A percentile compares a stretch with the other conserved stretches of the same genome.
These are phyloP conservation scores for Rhodofomes roseus DNA, from an alignment of 1,284 basidiomycete genomes.

Conservation along the genomic window DNA sequence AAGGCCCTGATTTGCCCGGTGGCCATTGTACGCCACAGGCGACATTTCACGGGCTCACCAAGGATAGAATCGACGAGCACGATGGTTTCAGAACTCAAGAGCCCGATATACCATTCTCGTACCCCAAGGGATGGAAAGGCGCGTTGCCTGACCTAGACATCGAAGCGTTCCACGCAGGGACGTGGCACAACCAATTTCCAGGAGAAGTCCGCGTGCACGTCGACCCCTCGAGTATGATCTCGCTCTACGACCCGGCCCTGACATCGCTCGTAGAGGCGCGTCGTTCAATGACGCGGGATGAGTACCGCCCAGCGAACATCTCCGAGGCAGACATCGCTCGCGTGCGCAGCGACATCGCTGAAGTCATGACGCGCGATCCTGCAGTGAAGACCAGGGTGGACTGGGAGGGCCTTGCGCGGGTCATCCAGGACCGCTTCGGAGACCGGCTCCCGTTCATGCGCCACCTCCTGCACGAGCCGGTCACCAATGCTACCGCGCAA, in stretches of 20 bases:
- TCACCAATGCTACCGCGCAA: not conserved
- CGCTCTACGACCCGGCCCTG: not conserved
- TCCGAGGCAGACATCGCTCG: not conserved
- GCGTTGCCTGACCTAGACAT: not conserved
- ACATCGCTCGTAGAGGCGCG: not conserved
- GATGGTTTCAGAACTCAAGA: too few relatives aligned
- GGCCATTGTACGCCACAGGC: too few relatives aligned
- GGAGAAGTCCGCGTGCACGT: not conserved
- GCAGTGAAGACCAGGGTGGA: not conserved
- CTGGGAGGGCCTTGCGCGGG: not conserved
- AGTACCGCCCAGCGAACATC: not conserved
- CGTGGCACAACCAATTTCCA: not conserved
- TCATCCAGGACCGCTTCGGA: not conserved
- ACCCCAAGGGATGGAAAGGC: not conserved
- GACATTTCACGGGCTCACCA: too few relatives aligned
- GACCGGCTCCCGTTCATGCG: not conserved
- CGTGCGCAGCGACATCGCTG: not conserved
- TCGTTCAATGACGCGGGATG: not conserved
- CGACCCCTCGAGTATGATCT: not conserved
- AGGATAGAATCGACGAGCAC: not conserved
- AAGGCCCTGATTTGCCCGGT: too few relatives aligned
- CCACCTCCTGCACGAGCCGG: not conserved
- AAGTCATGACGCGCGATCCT: not conserved
- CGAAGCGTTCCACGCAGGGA: too few relatives aligned
- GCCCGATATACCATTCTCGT: too few relatives aligned